These are phyloP conservation scores for Sanghuangporus sanghuang DNA, from an alignment of 1,284 basidiomycete species.

Conservation along the genomic window DNA sequence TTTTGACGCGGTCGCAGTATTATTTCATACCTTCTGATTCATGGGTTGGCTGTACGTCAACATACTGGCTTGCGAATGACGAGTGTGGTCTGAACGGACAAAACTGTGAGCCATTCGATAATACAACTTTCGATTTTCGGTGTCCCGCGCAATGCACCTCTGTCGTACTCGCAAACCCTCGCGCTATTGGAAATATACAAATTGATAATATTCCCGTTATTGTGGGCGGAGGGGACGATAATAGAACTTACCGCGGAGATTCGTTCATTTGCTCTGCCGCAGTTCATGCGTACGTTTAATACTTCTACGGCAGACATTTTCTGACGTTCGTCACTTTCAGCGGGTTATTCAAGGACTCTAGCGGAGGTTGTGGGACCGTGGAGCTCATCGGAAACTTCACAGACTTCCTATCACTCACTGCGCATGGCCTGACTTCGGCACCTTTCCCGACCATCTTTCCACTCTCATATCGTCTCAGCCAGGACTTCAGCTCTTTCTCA, in stretches of 20 bases:
- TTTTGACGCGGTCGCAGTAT: slow-evolving; percentile 68
- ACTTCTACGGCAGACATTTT: slow-evolving; percentile 10
- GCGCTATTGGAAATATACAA: slow-evolving; percentile 67
- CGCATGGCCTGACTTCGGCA: slow-evolving; percentile 64
- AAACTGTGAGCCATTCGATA: slow-evolving; percentile 62
- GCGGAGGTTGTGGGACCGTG: slow-evolving; percentile 75
- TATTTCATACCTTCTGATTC: slow-evolving; percentile 60
- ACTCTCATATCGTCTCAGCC: slow-evolving; percentile 41
- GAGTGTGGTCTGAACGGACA: slow-evolving; percentile 76
- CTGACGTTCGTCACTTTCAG: slow-evolving; percentile 32
- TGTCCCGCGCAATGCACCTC: slow-evolving; percentile 73
- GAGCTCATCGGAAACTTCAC: slow-evolving; percentile 69
- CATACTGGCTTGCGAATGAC: slow-evolving; percentile 65
- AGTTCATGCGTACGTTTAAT: slow-evolving; percentile 62
- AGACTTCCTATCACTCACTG: slow-evolving; percentile 53
- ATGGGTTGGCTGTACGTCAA: slow-evolving; percentile 63
- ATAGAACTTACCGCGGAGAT: slow-evolving; percentile 76
- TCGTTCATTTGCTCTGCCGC: slow-evolving; percentile 84
- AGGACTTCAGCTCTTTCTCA: slow-evolving; percentile 36
- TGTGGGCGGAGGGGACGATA: slow-evolving; percentile 74
- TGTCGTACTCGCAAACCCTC: slow-evolving; percentile 69
- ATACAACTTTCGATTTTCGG: slow-evolving; percentile 64
- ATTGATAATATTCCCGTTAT: slow-evolving; percentile 70
- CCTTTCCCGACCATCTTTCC: slow-evolving; percentile 78
- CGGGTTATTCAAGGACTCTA: slow-evolving; percentile 57